phyloP scores from a whole-genome alignment of 306 rosid genomes.

The Carpinus fangiana region DNA sequence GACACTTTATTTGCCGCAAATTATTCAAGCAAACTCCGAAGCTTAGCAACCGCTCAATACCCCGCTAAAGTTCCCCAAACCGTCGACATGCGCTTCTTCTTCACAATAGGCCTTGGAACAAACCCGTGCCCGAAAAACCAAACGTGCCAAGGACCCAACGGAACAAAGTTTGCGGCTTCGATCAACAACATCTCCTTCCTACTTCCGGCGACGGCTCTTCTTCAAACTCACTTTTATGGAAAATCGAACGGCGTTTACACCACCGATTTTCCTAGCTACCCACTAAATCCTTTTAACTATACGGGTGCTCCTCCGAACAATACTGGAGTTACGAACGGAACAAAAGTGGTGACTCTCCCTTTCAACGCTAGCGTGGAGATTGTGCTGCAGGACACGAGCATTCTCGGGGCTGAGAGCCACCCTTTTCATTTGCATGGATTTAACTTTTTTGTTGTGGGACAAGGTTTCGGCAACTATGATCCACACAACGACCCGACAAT shows the following conservation, averaged over 20 bases:
- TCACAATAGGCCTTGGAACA: slow-evolving; percentile 21
- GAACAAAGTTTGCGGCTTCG: slow-evolving; percentile 15
- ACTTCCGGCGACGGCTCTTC: slow-evolving; percentile 5
- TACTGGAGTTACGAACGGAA: slow-evolving; percentile 14
- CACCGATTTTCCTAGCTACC: slow-evolving; percentile 5
- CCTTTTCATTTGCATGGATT: slow-evolving; percentile 27
- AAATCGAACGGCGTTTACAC: slow-evolving; percentile 2
- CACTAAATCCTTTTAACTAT: slow-evolving; percentile 2
- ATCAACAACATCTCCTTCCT: slow-evolving; percentile 19
- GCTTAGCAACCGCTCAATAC: slow-evolving; percentile 21
- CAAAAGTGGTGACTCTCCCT: slow-evolving; percentile 13
- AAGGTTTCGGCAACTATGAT: slow-evolving; percentile 19
- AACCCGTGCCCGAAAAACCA: slow-evolving; percentile 16
- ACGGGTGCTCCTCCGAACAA: slow-evolving; percentile 15
- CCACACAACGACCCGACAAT: slow-evolving; percentile 10
- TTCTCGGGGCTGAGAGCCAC: slow-evolving; percentile 22
- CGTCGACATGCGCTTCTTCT: slow-evolving; percentile 18
- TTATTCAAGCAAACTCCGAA: slow-evolving; percentile 6
- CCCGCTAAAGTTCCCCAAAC: slow-evolving; percentile 12
- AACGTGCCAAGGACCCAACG: slow-evolving; percentile 20
- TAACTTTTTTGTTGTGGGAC: slow-evolving; percentile 21
- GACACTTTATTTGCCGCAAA: slow-evolving; percentile 20
- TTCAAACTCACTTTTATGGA: slow-evolving; percentile 23
- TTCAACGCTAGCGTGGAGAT: slow-evolving; percentile 18
- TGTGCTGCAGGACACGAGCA: slow-evolving; percentile 24